Evolutionary conservation across 2,329 filamentous ascomycete genomes (phyloP).

Genomic region (Diaporthe citriasiana): DNA sequence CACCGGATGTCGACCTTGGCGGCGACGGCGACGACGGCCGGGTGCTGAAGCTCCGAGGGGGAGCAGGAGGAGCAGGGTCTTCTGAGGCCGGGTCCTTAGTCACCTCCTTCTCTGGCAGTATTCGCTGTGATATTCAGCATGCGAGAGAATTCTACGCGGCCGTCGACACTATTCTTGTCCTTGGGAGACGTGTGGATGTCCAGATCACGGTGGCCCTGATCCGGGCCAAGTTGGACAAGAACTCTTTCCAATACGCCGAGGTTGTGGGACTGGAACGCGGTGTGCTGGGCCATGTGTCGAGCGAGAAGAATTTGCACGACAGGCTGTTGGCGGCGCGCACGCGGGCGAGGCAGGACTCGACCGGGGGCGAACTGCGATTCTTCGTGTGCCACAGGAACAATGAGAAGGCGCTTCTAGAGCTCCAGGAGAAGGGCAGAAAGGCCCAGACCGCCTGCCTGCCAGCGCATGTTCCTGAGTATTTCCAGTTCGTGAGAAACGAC

Average conservation of each 20-base stretch:
- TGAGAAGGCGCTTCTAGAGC: background rate
- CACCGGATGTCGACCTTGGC: background rate
- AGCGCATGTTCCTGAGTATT: background rate
- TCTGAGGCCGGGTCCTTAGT: background rate
- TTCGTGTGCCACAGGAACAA: slow-evolving; percentile 9
- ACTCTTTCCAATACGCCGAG: background rate
- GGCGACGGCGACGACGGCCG: background rate
- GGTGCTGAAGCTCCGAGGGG: slow-evolving; percentile 16
- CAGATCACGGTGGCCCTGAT: slow-evolving; percentile 3
- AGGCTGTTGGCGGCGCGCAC: background rate
- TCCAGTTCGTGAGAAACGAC: background rate
- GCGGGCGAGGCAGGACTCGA: background rate
- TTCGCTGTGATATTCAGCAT: background rate
- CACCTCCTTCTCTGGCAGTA: slow-evolving; percentile 16
- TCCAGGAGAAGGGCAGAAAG: background rate
- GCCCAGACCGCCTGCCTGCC: background rate
- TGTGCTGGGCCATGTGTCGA: background rate
- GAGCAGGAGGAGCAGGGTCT: background rate
- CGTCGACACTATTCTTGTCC: slow-evolving; percentile 29
- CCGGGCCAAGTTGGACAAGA: too few relatives aligned
- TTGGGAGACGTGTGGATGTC: background rate
- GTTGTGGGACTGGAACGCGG: background rate
- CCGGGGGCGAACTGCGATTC: background rate
- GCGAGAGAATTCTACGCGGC: slow-evolving; percentile 32
- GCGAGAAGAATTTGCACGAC: background rate